A percentile compares a stretch with the other conserved stretches of the same genome.
Conservation (phyloP, 768 basidiomycete species). For the Suillus bovinus region DNA sequence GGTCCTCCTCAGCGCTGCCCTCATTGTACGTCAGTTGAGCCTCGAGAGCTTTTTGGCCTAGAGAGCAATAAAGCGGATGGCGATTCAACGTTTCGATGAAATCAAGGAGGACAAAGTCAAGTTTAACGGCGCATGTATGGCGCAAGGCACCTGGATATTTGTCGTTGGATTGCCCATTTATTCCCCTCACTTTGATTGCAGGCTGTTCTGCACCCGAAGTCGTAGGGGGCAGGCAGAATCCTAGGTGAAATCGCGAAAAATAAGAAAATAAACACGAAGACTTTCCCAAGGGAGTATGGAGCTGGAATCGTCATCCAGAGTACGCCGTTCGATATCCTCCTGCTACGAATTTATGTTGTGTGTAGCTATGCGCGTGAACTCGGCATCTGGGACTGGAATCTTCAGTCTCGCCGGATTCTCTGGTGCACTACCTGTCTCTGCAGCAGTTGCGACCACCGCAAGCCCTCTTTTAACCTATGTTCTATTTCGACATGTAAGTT, state of each 20-base stretch:
- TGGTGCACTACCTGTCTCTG: slow-evolving; percentile 3
- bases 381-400: slow-evolving; percentile 68
- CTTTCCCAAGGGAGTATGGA: slow-evolving; percentile 70
- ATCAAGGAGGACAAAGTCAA: slow-evolving; percentile 47
- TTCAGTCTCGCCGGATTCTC: slow-evolving; percentile 56
- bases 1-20: slow-evolving; percentile 53
- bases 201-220: slow-evolving; percentile 62
- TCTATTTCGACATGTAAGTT: slow-evolving; percentile 46
- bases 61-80: slow-evolving; percentile 56
- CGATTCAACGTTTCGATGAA: slow-evolving; percentile 65
- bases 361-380: slow-evolving; percentile 71
- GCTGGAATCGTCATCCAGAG: slow-evolving; percentile 73
- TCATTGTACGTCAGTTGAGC: slow-evolving; percentile 61
- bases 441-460: slow-evolving; percentile 39
- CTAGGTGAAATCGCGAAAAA: slow-evolving; percentile 61
- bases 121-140: slow-evolving; percentile 65
- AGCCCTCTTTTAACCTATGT: slow-evolving; percentile 69
- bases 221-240: slow-evolving; percentile 65
- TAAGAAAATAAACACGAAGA: too few species aligned
- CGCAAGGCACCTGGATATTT: slow-evolving; percentile 68
- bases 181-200: slow-evolving; percentile 52
- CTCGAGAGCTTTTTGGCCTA: slow-evolving; percentile 61
- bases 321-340: slow-evolving; percentile 30
- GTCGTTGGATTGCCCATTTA: slow-evolving; percentile 65
- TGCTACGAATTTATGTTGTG: background rate